Evolutionary conservation across 2,329 filamentous ascomycete genomes (phyloP).

Genomic region (Lasiodiplodia gonubiensis): DNA sequence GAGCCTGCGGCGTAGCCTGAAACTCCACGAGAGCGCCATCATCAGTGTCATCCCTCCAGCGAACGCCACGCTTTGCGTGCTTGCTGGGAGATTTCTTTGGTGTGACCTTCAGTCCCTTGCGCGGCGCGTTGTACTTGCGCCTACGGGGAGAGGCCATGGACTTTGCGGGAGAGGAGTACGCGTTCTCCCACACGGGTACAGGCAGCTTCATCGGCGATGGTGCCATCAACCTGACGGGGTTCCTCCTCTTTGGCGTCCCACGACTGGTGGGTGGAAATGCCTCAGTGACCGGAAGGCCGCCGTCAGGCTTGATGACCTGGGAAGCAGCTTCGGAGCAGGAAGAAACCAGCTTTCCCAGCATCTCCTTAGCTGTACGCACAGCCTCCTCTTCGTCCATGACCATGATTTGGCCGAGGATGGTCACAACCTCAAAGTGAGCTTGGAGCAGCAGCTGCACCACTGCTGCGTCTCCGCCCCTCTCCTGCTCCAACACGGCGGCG

Average conservation of each 20-base stretch:
- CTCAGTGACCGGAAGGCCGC: constrained; percentile 66
- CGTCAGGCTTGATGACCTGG: constrained; percentile 90
- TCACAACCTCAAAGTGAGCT: constrained; percentile 89
- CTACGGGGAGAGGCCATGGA: constrained; percentile 72
- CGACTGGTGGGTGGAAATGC: constrained; percentile 72
- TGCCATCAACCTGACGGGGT: constrained; percentile 54
- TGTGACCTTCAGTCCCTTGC: constrained; percentile 72
- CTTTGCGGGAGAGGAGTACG: constrained; percentile 68
- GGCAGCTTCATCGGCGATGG: constrained; percentile 54
- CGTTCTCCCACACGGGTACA: constrained; percentile 38
- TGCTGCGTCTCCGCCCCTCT: constrained; percentile 77
- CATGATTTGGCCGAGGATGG: constrained; percentile 80
- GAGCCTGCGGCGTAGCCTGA: constrained; percentile 83
- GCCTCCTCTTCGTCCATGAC: constrained; percentile 84
- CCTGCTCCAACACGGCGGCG: constrained; percentile 78
- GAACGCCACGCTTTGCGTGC: constrained; percentile 72
- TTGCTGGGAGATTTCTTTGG: constrained; percentile 72
- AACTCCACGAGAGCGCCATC: constrained; percentile 87
- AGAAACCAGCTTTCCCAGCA: constrained; percentile 78
- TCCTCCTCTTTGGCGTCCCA: constrained; percentile 78
- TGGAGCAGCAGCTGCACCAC: constrained; percentile 83
- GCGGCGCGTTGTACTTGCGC: constrained; percentile 67
- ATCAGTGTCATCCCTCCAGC: constrained; percentile 92
- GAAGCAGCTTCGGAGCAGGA: constrained; percentile 75
- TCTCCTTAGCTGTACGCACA: constrained; percentile 75